Conservation (phyloP, 2,329 filamentous ascomycete genomes). For the Huntiella decipiens region DNA sequence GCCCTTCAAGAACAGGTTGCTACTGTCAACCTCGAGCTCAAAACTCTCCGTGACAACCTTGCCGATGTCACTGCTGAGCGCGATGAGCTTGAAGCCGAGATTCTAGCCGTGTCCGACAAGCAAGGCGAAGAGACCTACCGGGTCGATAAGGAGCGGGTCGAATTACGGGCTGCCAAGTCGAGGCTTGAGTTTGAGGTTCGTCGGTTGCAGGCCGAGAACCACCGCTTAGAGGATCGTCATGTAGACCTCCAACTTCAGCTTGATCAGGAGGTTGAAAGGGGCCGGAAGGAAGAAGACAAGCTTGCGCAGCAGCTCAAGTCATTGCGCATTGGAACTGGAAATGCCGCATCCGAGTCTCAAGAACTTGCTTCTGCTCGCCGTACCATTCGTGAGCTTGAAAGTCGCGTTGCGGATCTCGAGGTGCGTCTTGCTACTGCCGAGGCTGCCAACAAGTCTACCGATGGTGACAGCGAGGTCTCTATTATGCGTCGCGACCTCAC, state of each 20-base stretch:
- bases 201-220: slow-evolving; percentile 45
- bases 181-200: slow-evolving; percentile 50
- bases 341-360: slow-evolving; percentile 27
- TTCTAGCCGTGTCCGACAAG: slow-evolving; percentile 14
- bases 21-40: slow-evolving; percentile 39
- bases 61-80: slow-evolving; percentile 44
- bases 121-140: slow-evolving; percentile 39
- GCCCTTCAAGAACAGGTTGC: slow-evolving; percentile 43
- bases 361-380: slow-evolving; percentile 40
- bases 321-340: slow-evolving; percentile 26
- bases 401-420: slow-evolving; percentile 36
- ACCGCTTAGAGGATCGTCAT: slow-evolving; percentile 34
- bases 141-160: slow-evolving; percentile 48
- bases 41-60: slow-evolving; percentile 35
- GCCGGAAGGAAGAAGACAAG: slow-evolving; percentile 45
- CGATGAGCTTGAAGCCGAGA: slow-evolving; percentile 41
- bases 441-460: slow-evolving; percentile 18
- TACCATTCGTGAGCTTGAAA: slow-evolving; percentile 47
- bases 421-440: slow-evolving; percentile 21
- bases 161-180: slow-evolving; percentile 46
- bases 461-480: slow-evolving; percentile 35
- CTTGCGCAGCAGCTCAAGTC: slow-evolving; percentile 34
- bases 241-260: slow-evolving; percentile 42
- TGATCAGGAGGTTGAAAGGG: slow-evolving; percentile 46
- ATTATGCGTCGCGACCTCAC: slow-evolving; percentile 43